Conservation (phyloP, 2,329 filamentous ascomycete species). For the Verticillium nubilum region DNA sequence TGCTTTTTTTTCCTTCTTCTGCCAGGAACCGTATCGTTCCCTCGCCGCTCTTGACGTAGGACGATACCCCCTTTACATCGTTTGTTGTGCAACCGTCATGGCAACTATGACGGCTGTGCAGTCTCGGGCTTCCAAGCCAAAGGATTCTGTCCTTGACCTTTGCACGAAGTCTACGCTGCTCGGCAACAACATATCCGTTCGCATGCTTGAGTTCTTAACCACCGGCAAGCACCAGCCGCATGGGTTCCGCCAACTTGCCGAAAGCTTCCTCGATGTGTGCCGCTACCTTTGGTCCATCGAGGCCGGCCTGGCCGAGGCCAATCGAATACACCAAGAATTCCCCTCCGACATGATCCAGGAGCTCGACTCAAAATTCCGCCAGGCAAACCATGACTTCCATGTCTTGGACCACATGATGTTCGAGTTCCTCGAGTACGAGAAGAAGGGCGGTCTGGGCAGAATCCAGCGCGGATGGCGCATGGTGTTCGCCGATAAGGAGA, state of each 20-base stretch:
- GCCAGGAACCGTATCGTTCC: not conserved
- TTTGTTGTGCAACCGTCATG: not conserved
- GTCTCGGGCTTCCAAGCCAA: conserved; percentile 12
- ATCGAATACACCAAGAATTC: conserved; percentile 44
- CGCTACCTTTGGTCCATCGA: conserved; percentile 65
- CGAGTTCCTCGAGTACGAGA: conserved; percentile 57
- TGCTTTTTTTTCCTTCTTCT: not conserved
- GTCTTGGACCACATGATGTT: conserved; percentile 57
- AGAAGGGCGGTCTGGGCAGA: conserved; percentile 53
- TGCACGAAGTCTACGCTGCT: conserved; percentile 54
- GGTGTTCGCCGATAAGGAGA: conserved; percentile 57
- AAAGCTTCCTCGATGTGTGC: conserved; percentile 62
- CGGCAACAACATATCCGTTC: conserved; percentile 59
- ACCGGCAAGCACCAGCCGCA: conserved; percentile 47
- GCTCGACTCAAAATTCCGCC: conserved; percentile 58
- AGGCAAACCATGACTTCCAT: conserved; percentile 56
- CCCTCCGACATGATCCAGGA: conserved; percentile 58
- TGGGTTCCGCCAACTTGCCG: conserved; percentile 54
- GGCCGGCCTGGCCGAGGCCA: conserved; percentile 52
- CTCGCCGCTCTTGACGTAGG: not conserved
- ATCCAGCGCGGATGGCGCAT: conserved; percentile 57
- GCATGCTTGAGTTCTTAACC: conserved; percentile 59
- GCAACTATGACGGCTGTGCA: not conserved
- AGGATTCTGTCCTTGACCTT: conserved; percentile 35
- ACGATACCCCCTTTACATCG: not conserved